phyloP scores from a whole-genome alignment of 129 eudicot species.

The Gnaphalium uliginosum region DNA sequence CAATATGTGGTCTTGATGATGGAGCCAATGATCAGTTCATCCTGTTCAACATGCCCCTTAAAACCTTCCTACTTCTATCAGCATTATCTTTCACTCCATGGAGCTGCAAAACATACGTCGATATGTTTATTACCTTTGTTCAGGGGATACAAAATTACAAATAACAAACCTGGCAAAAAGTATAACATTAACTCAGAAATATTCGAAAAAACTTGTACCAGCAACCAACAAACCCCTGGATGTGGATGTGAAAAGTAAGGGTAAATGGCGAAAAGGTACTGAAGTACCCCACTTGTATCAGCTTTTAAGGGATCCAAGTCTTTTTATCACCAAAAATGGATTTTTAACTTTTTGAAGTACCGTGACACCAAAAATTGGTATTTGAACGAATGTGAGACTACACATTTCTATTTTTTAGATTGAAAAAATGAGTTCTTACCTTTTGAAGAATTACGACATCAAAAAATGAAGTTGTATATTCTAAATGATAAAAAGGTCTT shows the following conservation, averaged over 20 bases:
- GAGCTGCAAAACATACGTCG: conserved; percentile 39
- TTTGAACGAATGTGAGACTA: not conserved
- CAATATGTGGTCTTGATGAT: conserved; percentile 16
- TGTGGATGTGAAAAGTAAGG: not conserved
- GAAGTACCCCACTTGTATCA: not conserved
- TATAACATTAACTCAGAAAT: not conserved
- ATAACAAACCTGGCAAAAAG: not conserved
- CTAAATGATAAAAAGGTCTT: not conserved
- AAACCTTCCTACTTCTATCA: not conserved
- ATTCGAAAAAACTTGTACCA: not conserved
- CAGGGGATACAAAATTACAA: not conserved
- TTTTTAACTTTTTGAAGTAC: not conserved
- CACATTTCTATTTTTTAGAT: too few relatives aligned
- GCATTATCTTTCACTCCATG: conserved; percentile 54
- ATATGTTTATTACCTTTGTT: not conserved
- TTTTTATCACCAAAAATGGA: not conserved
- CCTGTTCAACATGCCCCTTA: conserved; percentile 4
- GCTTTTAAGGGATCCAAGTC: not conserved
- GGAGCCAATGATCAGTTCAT: conserved; percentile 52
- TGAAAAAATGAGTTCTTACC: not conserved
- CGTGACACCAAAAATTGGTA: not conserved
- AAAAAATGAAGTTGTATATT: not conserved
- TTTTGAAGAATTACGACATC: not conserved
- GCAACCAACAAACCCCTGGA: not conserved
- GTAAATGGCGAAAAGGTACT: not conserved